Evolutionary conservation across 2,329 filamentous ascomycete species (phyloP).

Genomic region (Fusarium xyrophilum): DNA sequence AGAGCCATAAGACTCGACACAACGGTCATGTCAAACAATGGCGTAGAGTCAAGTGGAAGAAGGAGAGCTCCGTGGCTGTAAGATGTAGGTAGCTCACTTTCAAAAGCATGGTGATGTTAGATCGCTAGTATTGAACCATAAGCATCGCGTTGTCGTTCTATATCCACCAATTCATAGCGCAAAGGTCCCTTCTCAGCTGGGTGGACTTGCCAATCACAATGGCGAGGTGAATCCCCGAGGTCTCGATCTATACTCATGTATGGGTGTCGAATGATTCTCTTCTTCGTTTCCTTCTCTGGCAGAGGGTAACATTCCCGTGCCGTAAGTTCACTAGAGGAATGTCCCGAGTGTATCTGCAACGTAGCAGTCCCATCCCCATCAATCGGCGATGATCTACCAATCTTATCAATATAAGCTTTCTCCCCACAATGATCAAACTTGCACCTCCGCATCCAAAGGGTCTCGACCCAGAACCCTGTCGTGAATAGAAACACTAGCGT

Average conservation of each 20-base stretch:
- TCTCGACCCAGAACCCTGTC: constrained; percentile 1
- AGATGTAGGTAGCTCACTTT: not conserved
- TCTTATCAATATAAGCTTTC: not conserved
- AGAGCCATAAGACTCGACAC: constrained; percentile 5
- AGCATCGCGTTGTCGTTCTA: accelerated
- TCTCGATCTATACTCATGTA: not conserved
- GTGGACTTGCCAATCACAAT: not conserved
- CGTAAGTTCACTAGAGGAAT: not conserved
- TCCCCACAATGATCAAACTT: not conserved
- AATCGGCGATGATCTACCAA: not conserved
- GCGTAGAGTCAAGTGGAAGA: not conserved
- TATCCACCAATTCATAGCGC: constrained; percentile 10
- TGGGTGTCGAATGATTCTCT: not conserved
- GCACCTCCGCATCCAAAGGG: not conserved
- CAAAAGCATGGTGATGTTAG: constrained; percentile 11
- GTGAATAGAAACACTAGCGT: not conserved
- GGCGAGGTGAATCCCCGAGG: accelerated
- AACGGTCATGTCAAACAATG: not conserved
- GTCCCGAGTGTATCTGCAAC: not conserved
- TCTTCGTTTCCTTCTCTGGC: not conserved
- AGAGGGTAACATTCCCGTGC: not conserved
- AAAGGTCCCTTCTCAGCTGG: not conserved
- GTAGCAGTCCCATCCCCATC: not conserved
- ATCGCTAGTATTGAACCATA: not conserved
- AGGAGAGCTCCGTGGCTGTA: not conserved